Conservation (phyloP, 768 basidiomycete genomes). For the Macrolepiota dolichaula region DNA sequence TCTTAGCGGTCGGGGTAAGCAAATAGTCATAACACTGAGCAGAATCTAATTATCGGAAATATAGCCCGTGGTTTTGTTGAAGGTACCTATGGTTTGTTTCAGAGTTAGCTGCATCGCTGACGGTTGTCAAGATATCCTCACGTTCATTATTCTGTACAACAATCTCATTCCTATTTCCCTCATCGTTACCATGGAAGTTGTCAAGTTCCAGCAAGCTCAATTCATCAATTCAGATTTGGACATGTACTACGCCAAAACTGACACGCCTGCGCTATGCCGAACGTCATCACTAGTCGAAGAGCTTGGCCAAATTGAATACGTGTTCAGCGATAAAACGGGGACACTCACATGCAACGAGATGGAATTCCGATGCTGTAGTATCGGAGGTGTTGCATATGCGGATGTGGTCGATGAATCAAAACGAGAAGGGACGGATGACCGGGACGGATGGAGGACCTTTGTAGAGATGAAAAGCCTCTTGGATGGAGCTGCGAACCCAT, state of each 20-base stretch:
- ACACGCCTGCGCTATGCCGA: slow-evolving; percentile 96
- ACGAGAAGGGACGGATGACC: slow-evolving; percentile 55
- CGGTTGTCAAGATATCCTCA: slow-evolving; percentile 74
- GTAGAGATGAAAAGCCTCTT: slow-evolving; percentile 61
- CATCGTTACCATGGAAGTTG: slow-evolving; percentile 99
- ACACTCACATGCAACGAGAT: slow-evolving; percentile 97
- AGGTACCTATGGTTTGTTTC: slow-evolving; percentile 40
- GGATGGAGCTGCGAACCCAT: slow-evolving; percentile 55
- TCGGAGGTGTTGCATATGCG: slow-evolving; percentile 87
- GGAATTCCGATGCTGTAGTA: slow-evolving; percentile 90
- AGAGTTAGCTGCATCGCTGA: slow-evolving; percentile 10
- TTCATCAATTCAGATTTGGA: slow-evolving; percentile 97
- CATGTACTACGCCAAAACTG: slow-evolving; percentile 95
- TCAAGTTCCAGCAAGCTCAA: slow-evolving; percentile 97
- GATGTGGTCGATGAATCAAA: slow-evolving; percentile 88
- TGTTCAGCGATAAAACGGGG: slow-evolving; percentile 94
- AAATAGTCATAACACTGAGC: neutral
- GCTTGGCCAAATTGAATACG: slow-evolving; percentile 95
- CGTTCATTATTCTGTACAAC: slow-evolving; percentile 98
- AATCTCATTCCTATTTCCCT: slow-evolving; percentile 99
- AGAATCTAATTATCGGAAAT: neutral
- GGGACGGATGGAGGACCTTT: slow-evolving; percentile 77
- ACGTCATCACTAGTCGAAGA: slow-evolving; percentile 98
- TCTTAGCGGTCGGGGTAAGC: slow-evolving; percentile 61
- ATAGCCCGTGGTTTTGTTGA: slow-evolving; percentile 79